These are phyloP conservation scores for Penicillium aurantiogriseum DNA, from an alignment of 2,329 filamentous ascomycete species.

Conservation along the genomic window DNA sequence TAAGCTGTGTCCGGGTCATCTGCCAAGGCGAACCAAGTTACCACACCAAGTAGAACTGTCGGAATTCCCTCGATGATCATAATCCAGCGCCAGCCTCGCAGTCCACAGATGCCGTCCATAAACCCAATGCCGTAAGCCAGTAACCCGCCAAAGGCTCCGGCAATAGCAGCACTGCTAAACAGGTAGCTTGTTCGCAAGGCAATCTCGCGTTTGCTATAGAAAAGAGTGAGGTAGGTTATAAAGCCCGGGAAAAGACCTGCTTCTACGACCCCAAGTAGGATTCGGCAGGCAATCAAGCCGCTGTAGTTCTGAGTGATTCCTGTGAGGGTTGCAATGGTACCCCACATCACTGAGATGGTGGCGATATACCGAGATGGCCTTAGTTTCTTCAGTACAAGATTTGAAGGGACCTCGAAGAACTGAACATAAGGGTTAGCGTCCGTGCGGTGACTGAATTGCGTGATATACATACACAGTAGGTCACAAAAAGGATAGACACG, in stretches of 20 bases:
- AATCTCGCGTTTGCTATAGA: constrained; percentile 72
- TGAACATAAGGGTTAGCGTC: constrained; percentile 10
- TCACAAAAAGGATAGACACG: constrained; percentile 67
- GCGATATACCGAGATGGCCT: constrained; percentile 59
- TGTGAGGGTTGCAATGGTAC: constrained; percentile 49
- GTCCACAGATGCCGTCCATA: constrained; percentile 65
- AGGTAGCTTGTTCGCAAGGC: constrained; percentile 71
- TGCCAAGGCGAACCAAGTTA: constrained; percentile 60
- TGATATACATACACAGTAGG: constrained; percentile 50
- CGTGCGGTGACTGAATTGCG: neutral
- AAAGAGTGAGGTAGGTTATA: constrained; percentile 71
- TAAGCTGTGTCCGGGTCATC: constrained; percentile 65
- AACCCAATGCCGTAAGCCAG: constrained; percentile 72
- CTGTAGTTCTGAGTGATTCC: constrained; percentile 66
- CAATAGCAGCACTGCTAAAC: constrained; percentile 63
- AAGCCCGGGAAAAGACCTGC: constrained; percentile 67
- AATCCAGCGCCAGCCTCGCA: constrained; percentile 70
- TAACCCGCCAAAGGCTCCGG: constrained; percentile 69
- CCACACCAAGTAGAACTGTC: constrained; percentile 55
- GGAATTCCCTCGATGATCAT: constrained; percentile 61
- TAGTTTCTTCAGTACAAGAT: constrained; percentile 63
- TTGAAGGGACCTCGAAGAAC: constrained; percentile 63
- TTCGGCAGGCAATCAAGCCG: constrained; percentile 64
- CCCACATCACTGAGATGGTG: constrained; percentile 61
- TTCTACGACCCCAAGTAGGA: constrained; percentile 68